A percentile compares a stretch with the other conserved stretches of the same genome.
phyloP scores from a whole-genome alignment of 768 basidiomycete genomes.

The Leccinum obscurum region DNA sequence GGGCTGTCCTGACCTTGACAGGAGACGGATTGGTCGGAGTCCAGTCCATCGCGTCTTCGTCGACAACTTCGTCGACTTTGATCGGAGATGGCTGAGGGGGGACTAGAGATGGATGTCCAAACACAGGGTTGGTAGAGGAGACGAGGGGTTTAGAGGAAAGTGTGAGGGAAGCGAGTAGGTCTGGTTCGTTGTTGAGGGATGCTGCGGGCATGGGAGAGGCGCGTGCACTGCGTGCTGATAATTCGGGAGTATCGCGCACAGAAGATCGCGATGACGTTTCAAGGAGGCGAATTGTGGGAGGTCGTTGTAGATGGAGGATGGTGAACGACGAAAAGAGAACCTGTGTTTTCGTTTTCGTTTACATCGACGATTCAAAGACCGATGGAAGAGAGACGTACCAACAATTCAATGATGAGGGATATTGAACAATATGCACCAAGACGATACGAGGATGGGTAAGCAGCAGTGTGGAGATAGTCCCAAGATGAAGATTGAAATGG shows the following conservation, averaged over 20 bases:
- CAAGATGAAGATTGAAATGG: slow-evolving; percentile 41
- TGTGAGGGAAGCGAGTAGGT: slow-evolving; percentile 61
- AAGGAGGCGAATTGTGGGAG: slow-evolving; percentile 70
- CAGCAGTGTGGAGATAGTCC: slow-evolving; percentile 40
- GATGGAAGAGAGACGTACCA: slow-evolving; percentile 40
- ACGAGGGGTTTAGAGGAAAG: slow-evolving; percentile 66
- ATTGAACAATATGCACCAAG: slow-evolving; percentile 49
- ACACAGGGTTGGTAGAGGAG: slow-evolving; percentile 51
- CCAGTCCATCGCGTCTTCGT: slow-evolving; percentile 65
- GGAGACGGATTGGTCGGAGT: slow-evolving; percentile 49
- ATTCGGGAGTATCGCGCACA: slow-evolving; percentile 44
- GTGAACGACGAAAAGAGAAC: slow-evolving; percentile 50
- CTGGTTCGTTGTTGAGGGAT: slow-evolving; percentile 43
- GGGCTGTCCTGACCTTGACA: slow-evolving; percentile 22
- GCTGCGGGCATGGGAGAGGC: slow-evolving; percentile 28
- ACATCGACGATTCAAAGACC: background rate
- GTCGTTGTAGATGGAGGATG: slow-evolving; percentile 62
- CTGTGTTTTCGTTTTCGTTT: slow-evolving; percentile 41
- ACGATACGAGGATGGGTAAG: slow-evolving; percentile 35
- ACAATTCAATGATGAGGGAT: slow-evolving; percentile 51
- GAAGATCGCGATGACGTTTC: slow-evolving; percentile 47
- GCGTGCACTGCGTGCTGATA: slow-evolving; percentile 20
- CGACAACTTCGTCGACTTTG: slow-evolving; percentile 29
- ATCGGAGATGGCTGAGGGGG: slow-evolving; percentile 24
- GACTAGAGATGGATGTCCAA: slow-evolving; percentile 67